These are phyloP conservation scores for Ophiocordyceps camponoti-floridani DNA, from an alignment of 2,329 filamentous ascomycete species.

Conservation along the genomic window DNA sequence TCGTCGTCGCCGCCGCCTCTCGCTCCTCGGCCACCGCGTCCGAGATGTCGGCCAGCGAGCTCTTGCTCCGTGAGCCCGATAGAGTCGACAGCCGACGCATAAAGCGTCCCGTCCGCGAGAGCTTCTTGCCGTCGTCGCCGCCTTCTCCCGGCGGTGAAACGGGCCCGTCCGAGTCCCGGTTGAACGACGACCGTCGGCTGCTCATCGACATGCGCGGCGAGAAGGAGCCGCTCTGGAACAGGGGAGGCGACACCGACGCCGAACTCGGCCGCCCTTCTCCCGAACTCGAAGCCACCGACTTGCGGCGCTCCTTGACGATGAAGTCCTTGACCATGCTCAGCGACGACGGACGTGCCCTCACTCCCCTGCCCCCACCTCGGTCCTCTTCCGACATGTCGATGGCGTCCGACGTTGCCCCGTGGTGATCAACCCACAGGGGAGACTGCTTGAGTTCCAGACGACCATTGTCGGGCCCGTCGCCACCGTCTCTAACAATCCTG, in stretches of 20 bases:
- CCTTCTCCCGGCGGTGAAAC: conserved; percentile 26
- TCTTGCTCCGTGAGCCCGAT: conserved; percentile 27
- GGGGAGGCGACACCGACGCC: conserved; percentile 28
- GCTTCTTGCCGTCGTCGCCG: conserved; percentile 28
- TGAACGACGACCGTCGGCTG: conserved; percentile 36
- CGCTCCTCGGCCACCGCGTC: conserved; percentile 33
- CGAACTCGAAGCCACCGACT: conserved; percentile 29
- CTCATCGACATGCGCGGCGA: conserved; percentile 47
- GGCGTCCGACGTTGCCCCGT: conserved; percentile 16
- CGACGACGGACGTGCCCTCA: conserved; percentile 34
- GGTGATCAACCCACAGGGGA: conserved; percentile 38
- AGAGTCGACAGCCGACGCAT: conserved; percentile 41
- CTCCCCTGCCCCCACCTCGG: conserved; percentile 13
- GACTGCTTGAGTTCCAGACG: conserved; percentile 39
- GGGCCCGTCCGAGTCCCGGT: conserved; percentile 8
- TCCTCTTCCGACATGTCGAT: conserved; percentile 13
- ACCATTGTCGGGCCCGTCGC: conserved; percentile 24
- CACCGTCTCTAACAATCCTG: conserved; percentile 55
- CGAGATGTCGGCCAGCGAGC: conserved; percentile 23
- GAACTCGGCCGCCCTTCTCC: conserved; percentile 26
- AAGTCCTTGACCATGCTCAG: conserved; percentile 41
- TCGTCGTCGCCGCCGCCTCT: conserved; percentile 5
- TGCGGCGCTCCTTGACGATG: conserved; percentile 36
- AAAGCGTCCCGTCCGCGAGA: conserved; percentile 35
- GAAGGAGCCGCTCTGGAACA: conserved; percentile 24